Evolutionary conservation across 2,329 filamentous ascomycete genomes (phyloP), one percentile per base, ranked within the genome.

Genomic region (Colletotrichum echinochloae): DNA sequence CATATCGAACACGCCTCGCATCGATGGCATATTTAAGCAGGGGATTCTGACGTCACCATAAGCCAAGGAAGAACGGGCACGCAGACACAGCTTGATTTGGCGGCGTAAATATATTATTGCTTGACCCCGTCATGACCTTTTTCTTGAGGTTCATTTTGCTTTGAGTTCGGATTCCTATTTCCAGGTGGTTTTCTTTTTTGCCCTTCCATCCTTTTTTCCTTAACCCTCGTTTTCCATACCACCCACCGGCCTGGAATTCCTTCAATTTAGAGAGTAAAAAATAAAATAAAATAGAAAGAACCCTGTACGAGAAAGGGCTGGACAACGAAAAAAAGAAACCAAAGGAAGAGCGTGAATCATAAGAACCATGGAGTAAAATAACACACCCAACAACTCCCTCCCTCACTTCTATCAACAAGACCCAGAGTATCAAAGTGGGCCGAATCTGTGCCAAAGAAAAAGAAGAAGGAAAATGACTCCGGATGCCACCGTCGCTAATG

Each of bases 401-500:
- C 33, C 11, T 35, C 14, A 23, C 49, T 26, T 23, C 44, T 26
- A 37, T 60, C 14, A 30, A 48, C 7, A 5, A 37, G 20, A 37
- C 9, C 26, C 37, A 4, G 8, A 18, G 18, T 23, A 33, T 16
- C 30, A 48, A 23, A 12, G 16, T 23, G 41, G n/a, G 48, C 20
- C n/a, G 26, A 48, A 33, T 23, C 30, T 6, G 33, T 55, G 18
- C n/a, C 57, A 33, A 46, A 37, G 30, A 61, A 8, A 46, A 33
- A 14, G 46, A 55, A 23, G 30, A 20, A 39, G n/a, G 59, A 37
- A 37, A 49, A 30, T 51, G 54, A 52, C 51, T 64, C 60, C 59
- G 44, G 48, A 66, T 61, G 63, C 63, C 35, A 52, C 66, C 65
- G 54, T 69, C 69, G 65, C 69, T 65, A 56, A 71, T 71, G 69